phyloP scores from a whole-genome alignment of 2,329 filamentous ascomycete species.

The Aspergillus transmontanensis region DNA sequence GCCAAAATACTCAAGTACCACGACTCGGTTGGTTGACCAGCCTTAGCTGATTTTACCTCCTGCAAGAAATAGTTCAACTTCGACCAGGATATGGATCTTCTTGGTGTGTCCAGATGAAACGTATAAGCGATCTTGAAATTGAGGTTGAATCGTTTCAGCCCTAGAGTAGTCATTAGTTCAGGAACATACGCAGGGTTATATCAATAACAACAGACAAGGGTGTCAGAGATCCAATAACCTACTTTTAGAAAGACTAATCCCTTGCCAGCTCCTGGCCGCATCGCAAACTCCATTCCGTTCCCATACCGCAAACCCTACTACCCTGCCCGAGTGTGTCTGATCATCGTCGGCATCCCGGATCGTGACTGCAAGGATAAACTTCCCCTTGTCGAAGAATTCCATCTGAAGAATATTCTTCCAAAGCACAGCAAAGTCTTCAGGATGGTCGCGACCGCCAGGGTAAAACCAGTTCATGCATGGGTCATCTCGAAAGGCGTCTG shows the following conservation, averaged over 20 bases:
- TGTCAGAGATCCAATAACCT: not conserved
- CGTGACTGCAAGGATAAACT: not conserved
- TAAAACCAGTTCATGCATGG: not conserved
- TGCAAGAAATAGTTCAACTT: not conserved
- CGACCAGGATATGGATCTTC: not conserved
- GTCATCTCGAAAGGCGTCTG: not conserved
- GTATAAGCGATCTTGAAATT: not conserved
- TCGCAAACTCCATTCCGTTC: not conserved
- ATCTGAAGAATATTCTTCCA: not conserved
- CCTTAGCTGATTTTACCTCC: not conserved
- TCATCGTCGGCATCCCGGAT: not conserved
- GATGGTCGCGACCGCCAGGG: not conserved
- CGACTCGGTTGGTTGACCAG: not conserved
- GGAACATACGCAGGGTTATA: not conserved
- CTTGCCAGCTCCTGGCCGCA: not conserved
- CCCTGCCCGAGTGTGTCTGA: not conserved
- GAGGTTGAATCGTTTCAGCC: not conserved
- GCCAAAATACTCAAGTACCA: not conserved
- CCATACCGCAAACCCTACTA: not conserved
- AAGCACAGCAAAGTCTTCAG: not conserved
- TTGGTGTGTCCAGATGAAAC: not conserved
- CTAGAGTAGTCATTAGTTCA: not conserved
- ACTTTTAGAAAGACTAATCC: not conserved
- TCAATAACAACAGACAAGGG: not conserved
- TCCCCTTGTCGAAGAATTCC: not conserved